Conservation (phyloP, 345 rosid species). For the Erodium maritimum region DNA sequence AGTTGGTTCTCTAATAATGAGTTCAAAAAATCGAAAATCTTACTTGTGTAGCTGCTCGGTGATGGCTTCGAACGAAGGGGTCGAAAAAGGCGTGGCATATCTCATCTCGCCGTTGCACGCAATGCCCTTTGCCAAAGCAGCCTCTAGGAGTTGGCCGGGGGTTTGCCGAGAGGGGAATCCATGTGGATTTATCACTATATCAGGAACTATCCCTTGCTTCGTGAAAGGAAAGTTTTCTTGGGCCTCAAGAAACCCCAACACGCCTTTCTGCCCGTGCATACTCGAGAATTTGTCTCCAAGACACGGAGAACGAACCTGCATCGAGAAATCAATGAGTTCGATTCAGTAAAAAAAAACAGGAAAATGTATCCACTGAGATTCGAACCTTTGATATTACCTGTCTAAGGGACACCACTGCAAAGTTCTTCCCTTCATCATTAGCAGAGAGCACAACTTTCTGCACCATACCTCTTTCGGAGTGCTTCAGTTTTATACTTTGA, state of each 20-base stretch:
- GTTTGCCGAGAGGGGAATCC: conserved; percentile 94
- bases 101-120: conserved; percentile 50
- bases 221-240: conserved; percentile 91
- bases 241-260: conserved; percentile 75
- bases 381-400: too few relatives aligned
- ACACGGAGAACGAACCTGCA: conserved; percentile 73
- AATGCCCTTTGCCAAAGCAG: conserved; percentile 86
- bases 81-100: conserved; percentile 82
- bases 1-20: too few relatives aligned
- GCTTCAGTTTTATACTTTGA: conserved; percentile 75
- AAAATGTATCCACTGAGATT: too few relatives aligned
- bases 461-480: conserved; percentile 81
- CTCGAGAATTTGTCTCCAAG: conserved; percentile 95
- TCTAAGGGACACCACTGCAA: conserved; percentile 71
- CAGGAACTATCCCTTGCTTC: conserved; percentile 82
- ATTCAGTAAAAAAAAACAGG: too few relatives aligned
- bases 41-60: conserved; percentile 86
- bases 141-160: conserved; percentile 87
- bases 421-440: conserved; percentile 90
- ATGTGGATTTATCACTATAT: conserved; percentile 77
- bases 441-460: conserved; percentile 83
- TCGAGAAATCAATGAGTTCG: conserved; percentile 1
- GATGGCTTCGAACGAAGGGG: conserved; percentile 52
- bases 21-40: too few relatives aligned
- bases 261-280: conserved; percentile 99